Evolutionary conservation across 2,329 filamentous ascomycete genomes (phyloP).

Genomic region (Colletotrichum cordylinicola): DNA sequence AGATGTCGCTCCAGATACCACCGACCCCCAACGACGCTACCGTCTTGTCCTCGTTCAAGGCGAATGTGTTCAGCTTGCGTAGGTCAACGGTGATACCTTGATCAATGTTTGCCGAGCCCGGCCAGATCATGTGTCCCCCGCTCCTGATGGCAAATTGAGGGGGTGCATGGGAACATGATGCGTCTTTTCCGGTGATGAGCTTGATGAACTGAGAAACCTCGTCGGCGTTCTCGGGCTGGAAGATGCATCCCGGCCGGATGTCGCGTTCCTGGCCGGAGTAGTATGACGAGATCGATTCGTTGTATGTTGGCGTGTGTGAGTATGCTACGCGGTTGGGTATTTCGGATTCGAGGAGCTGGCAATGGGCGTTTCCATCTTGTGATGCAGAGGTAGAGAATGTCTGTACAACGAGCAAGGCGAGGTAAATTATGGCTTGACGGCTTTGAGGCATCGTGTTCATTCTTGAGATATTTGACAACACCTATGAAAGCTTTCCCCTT

Average conservation of each 20-base stretch:
- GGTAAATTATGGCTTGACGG: neutral
- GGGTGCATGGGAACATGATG: neutral
- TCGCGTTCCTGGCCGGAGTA: constrained; percentile 17
- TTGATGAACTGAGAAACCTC: constrained; percentile 1
- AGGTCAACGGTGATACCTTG: constrained; percentile 7
- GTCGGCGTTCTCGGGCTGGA: neutral
- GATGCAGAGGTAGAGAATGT: neutral
- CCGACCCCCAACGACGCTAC: neutral
- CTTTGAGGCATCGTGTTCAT: neutral
- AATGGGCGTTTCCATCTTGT: neutral
- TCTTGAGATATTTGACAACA: neutral
- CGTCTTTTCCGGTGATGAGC: neutral
- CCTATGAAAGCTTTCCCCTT: neutral
- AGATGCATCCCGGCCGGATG: constrained; percentile 18
- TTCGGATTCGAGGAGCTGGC: neutral
- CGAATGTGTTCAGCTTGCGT: neutral
- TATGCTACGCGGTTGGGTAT: neutral
- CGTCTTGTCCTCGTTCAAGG: neutral
- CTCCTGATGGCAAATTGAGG: constrained; percentile 3
- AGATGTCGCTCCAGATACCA: neutral
- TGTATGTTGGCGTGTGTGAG: neutral
- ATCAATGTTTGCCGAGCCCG: constrained; percentile 9
- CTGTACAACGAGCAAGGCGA: neutral
- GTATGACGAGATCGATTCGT: neutral
- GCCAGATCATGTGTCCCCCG: constrained; percentile 2